Evolutionary conservation across 208 protist species (phyloP).

Genomic region (Trypanosoma grayi): DNA sequence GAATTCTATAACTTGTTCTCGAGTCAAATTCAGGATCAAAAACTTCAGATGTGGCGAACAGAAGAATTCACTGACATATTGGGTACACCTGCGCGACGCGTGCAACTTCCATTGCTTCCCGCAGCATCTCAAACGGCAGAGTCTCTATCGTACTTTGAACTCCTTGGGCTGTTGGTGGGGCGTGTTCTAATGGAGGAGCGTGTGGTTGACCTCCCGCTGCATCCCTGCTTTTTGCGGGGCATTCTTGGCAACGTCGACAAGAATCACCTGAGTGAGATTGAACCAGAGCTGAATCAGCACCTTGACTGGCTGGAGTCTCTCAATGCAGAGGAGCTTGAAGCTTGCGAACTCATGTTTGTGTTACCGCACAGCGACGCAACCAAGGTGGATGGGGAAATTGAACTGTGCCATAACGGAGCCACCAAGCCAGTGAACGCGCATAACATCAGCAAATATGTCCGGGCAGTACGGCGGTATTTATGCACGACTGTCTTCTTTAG

Average conservation of each 20-base stretch:
- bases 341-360: constrained; percentile 53
- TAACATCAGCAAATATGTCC: constrained; percentile 53
- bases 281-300: constrained; percentile 42
- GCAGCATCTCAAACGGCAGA: constrained; percentile 26
- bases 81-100: background rate
- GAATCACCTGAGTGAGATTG: constrained; percentile 29
- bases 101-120: constrained; percentile 33
- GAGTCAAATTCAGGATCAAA: constrained; percentile 32
- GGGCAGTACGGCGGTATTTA: constrained; percentile 37
- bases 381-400: constrained; percentile 3
- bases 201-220: constrained; percentile 48
- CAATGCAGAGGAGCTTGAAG: constrained; percentile 35
- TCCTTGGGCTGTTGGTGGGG: constrained; percentile 63
- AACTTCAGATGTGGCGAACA: constrained; percentile 50
- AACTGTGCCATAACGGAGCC: constrained; percentile 25
- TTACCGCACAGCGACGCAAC: constrained; percentile 31
- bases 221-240: constrained; percentile 52
- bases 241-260: constrained; percentile 38
- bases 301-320: constrained; percentile 35
- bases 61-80: constrained; percentile 32
- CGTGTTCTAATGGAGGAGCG: constrained; percentile 57
- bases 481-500: constrained; percentile 28
- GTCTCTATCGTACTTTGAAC: constrained; percentile 53
- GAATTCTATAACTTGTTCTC: constrained; percentile 76
- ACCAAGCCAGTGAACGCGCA: constrained; percentile 21